A percentile compares a stretch with the other conserved stretches of the same genome.
Conservation (phyloP, 352 stramenopile species). For the Phytopythium aichiense region DNA sequence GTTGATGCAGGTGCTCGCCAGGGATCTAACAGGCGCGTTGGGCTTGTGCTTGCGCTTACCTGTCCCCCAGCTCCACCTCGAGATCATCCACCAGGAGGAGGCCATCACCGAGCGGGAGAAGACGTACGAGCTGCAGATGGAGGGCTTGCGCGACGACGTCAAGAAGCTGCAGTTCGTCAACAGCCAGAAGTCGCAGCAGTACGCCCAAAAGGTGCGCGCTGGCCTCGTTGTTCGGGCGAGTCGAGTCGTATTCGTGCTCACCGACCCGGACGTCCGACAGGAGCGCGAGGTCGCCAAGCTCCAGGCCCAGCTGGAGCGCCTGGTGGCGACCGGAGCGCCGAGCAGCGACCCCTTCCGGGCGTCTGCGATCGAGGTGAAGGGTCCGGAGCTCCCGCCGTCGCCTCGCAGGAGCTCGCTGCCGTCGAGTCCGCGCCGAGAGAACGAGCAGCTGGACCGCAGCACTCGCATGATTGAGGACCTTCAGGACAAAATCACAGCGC, state of each 20-base stretch:
- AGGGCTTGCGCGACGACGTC: constrained; percentile 68
- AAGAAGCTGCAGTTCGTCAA: constrained; percentile 71
- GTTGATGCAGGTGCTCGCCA: neutral
- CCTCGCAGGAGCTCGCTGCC: constrained; percentile 15
- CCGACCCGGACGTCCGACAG: constrained; percentile 10
- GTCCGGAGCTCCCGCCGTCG: constrained; percentile 14
- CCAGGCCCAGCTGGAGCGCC: constrained; percentile 55
- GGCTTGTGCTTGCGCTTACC: neutral
- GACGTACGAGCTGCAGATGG: constrained; percentile 53
- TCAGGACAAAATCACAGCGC: constrained; percentile 36
- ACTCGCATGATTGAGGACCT: constrained; percentile 28
- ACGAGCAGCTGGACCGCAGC: constrained; percentile 5
- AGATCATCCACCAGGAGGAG: constrained; percentile 83
- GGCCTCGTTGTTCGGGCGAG: neutral
- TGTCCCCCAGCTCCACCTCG: constrained; percentile 48
- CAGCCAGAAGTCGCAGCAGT: constrained; percentile 46
- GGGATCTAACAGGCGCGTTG: neutral
- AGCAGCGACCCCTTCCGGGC: constrained; percentile 10
- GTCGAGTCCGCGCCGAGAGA: neutral
- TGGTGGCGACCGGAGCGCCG: constrained; percentile 31
- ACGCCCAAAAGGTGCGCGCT: constrained; percentile 45
- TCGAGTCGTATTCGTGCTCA: neutral
- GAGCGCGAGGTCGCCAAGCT: constrained; percentile 63
- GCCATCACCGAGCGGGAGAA: constrained; percentile 61
- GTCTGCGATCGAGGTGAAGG: constrained; percentile 30